Conservation (phyloP, 2,329 filamentous ascomycete genomes). For the Hypoxylon sp. region DNA sequence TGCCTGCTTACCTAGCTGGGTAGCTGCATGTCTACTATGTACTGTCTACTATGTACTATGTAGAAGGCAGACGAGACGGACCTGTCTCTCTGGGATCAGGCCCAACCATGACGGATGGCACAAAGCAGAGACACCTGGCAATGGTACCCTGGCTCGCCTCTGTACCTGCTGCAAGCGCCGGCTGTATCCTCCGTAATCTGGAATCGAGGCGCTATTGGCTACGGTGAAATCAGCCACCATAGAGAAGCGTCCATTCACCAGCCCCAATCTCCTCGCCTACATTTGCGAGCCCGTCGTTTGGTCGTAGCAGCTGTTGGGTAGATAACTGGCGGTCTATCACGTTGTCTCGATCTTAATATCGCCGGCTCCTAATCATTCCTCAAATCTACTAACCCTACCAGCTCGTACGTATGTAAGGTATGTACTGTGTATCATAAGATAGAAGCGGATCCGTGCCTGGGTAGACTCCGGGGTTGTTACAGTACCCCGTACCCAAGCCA, state of each 20-base stretch:
- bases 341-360: background rate
- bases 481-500: conserved; percentile 5
- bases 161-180: conserved; percentile 17
- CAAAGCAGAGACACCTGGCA: conserved; percentile 3
- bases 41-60: too few relatives aligned
- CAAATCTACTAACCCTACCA: background rate
- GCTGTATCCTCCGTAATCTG: conserved; percentile 26
- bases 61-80: background rate
- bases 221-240: conserved; percentile 21
- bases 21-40: background rate
- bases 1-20: too few relatives aligned
- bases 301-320: background rate
- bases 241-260: conserved; percentile 20
- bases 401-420: background rate
- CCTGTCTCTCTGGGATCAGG: background rate
- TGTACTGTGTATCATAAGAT: background rate
- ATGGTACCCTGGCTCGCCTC: conserved; percentile 8
- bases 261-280: conserved; percentile 13
- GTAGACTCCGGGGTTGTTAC: background rate
- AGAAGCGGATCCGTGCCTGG: background rate
- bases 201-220: conserved; percentile 20
- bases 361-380: background rate
- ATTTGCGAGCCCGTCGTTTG: background rate
- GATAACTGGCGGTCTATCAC: background rate
- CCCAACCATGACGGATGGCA: too few relatives aligned